Evolutionary conservation across 2,329 filamentous ascomycete species (phyloP).

Genomic region (Colletotrichum noveboracense): DNA sequence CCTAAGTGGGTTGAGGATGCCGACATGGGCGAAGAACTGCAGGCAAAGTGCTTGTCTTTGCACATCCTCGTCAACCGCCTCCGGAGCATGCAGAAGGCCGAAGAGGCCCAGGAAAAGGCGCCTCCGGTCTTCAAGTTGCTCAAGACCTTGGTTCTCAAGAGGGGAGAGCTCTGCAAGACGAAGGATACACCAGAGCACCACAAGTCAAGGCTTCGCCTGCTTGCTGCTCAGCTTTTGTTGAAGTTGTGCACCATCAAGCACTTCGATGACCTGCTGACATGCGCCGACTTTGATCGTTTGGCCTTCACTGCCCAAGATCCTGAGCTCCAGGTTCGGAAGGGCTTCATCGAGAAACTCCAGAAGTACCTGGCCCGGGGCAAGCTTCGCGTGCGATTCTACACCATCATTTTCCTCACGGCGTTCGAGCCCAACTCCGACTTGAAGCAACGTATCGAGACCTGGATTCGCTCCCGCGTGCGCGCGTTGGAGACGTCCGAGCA

Average conservation of each 20-base stretch:
- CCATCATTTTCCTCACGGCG: constrained; percentile 86
- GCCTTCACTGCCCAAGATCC: constrained; percentile 83
- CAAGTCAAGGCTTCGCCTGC: constrained; percentile 79
- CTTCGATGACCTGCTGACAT: constrained; percentile 77
- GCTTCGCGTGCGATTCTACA: constrained; percentile 81
- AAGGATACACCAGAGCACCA: constrained; percentile 79
- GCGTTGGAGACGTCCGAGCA: constrained; percentile 66
- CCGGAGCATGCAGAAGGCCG: constrained; percentile 60
- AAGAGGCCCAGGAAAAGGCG: constrained; percentile 63
- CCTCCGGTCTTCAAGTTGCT: constrained; percentile 79
- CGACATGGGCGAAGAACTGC: constrained; percentile 78
- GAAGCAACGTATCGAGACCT: constrained; percentile 79
- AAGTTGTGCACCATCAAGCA: constrained; percentile 82
- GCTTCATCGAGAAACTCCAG: constrained; percentile 85
- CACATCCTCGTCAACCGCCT: constrained; percentile 88
- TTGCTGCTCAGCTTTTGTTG: constrained; percentile 79
- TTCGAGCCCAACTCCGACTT: constrained; percentile 83
- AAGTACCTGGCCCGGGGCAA: constrained; percentile 82
- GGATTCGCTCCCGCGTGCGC: constrained; percentile 83
- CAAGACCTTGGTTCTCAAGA: constrained; percentile 73
- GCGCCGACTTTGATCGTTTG: constrained; percentile 79
- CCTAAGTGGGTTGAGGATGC: constrained; percentile 72
- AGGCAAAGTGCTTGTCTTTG: constrained; percentile 83
- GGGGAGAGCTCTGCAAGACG: constrained; percentile 81
- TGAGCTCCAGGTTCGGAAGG: constrained; percentile 73